Percentiles rank a stretch among this genome's conserved stretches.
Evolutionary conservation across 2,329 filamentous ascomycete species (phyloP).

Genomic region (Cercospora citrullina): DNA sequence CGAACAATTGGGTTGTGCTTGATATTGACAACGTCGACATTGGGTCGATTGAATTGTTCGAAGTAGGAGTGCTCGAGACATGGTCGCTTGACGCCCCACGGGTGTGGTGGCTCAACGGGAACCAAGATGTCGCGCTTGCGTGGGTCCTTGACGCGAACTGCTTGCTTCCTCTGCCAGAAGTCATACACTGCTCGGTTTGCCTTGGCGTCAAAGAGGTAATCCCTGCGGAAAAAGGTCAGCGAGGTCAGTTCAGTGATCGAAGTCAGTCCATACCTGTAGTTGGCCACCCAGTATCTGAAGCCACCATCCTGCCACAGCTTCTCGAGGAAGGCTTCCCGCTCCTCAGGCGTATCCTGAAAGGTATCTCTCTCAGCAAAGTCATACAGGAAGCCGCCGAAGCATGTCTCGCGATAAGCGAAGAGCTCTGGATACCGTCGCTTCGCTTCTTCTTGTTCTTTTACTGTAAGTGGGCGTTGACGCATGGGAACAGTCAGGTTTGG

Average conservation of each 20-base stretch:
- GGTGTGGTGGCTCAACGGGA: constrained; percentile 47
- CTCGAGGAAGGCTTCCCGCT: constrained; percentile 41
- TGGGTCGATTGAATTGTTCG: constrained; percentile 44
- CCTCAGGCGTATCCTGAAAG: constrained; percentile 47
- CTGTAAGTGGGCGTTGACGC: constrained; percentile 54
- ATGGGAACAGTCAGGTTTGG: constrained; percentile 31
- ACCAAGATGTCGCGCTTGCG: constrained; percentile 55
- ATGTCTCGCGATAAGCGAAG: constrained; percentile 49
- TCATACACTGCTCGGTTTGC: constrained; percentile 44
- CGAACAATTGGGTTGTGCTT: constrained; percentile 18
- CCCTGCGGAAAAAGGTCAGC: not conserved
- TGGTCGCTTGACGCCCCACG: constrained; percentile 49
- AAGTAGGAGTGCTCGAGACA: constrained; percentile 51
- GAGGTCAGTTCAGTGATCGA: not conserved
- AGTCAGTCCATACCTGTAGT: constrained; percentile 14
- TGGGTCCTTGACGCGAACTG: constrained; percentile 53
- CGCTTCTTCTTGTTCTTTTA: constrained; percentile 52
- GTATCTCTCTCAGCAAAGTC: constrained; percentile 56
- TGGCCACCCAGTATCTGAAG: constrained; percentile 26
- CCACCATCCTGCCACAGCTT: constrained; percentile 26
- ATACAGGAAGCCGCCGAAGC: constrained; percentile 61
- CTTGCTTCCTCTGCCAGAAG: constrained; percentile 57
- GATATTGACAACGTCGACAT: constrained; percentile 41
- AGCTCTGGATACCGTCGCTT: constrained; percentile 49
- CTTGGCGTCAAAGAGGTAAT: constrained; percentile 19